Evolutionary conservation across 2,329 filamentous ascomycete species (phyloP).

Genomic region (Parastagonospora avenae): DNA sequence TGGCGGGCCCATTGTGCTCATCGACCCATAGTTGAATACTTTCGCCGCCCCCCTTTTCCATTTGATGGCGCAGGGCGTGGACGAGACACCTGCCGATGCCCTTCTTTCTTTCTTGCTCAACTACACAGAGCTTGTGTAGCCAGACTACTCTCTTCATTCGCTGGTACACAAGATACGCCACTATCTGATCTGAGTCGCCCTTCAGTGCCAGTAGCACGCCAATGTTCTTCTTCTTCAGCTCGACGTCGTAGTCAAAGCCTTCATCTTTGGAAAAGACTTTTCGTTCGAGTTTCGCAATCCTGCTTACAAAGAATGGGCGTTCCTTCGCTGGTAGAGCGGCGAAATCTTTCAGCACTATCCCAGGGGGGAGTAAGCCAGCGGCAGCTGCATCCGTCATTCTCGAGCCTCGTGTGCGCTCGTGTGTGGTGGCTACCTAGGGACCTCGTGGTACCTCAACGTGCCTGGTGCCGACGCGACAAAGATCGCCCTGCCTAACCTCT

Average conservation of each 20-base stretch:
- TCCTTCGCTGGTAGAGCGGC: constrained; percentile 23
- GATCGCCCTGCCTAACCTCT: neutral
- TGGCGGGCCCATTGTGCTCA: constrained; percentile 51
- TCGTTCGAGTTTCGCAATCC: constrained; percentile 50
- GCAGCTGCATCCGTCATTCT: constrained; percentile 7
- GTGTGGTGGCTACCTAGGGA: neutral
- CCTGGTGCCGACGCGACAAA: neutral
- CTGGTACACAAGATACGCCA: constrained; percentile 50
- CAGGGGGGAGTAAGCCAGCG: constrained; percentile 3
- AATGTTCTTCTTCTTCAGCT: constrained; percentile 57
- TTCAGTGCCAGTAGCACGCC: constrained; percentile 46
- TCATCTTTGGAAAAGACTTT: constrained; percentile 59
- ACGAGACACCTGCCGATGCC: constrained; percentile 56
- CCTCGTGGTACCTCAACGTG: neutral
- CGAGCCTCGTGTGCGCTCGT: neutral
- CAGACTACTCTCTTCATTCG: constrained; percentile 44
- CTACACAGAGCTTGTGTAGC: constrained; percentile 60
- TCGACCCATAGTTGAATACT: constrained; percentile 60
- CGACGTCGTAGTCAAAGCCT: constrained; percentile 54
- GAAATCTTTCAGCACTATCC: constrained; percentile 18
- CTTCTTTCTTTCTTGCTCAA: constrained; percentile 51
- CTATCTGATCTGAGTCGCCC: constrained; percentile 28
- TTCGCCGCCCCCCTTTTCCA: constrained; percentile 54
- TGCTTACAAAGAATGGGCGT: constrained; percentile 21
- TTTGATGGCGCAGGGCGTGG: constrained; percentile 48